Percentiles rank a stretch among this genome's conserved stretches.
Conservation (phyloP, 2,329 filamentous ascomycete genomes). For the Tothia fuscella region DNA sequence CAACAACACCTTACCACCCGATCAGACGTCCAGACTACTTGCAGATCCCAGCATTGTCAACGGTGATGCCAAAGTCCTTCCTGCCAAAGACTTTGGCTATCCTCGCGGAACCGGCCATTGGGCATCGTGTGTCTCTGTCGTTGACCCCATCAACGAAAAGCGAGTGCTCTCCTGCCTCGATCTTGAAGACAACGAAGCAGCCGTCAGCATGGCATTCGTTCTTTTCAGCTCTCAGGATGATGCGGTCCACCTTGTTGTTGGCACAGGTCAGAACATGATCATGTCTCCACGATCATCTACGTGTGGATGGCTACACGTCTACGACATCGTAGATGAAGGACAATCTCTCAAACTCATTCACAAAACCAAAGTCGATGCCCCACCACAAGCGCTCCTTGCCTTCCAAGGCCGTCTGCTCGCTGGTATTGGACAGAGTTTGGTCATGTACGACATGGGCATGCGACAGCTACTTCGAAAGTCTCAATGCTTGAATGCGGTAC, state of each 20-base stretch:
- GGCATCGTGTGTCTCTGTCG: slow-evolving; percentile 88
- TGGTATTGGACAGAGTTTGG: slow-evolving; percentile 71
- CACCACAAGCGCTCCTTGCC: slow-evolving; percentile 75
- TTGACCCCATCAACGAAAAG: slow-evolving; percentile 58
- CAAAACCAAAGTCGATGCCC: slow-evolving; percentile 85
- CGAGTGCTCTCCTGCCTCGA: slow-evolving; percentile 66
- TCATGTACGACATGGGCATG: slow-evolving; percentile 88
- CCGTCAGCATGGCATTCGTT: slow-evolving; percentile 73
- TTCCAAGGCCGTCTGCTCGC: slow-evolving; percentile 86
- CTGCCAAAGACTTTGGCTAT: slow-evolving; percentile 79
- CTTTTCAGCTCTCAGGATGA: slow-evolving; percentile 81
- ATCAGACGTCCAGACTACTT: slow-evolving; percentile 63
- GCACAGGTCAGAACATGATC: slow-evolving; percentile 82
- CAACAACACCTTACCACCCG: slow-evolving; percentile 75
- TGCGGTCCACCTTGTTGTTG: slow-evolving; percentile 84
- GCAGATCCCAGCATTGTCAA: slow-evolving; percentile 59
- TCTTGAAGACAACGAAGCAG: slow-evolving; percentile 81
- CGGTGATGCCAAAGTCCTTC: slow-evolving; percentile 54
- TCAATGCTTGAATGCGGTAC: slow-evolving; percentile 59
- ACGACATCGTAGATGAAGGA: slow-evolving; percentile 80
- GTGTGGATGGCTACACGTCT: slow-evolving; percentile 82
- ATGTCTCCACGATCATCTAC: slow-evolving; percentile 64
- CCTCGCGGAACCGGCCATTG: slow-evolving; percentile 74
- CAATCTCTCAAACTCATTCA: slow-evolving; percentile 86
- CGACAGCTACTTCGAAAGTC: slow-evolving; percentile 86